Evolutionary conservation across 2,329 filamentous ascomycete species (phyloP).

Genomic region (Phaeophleospora eucalypticola): DNA sequence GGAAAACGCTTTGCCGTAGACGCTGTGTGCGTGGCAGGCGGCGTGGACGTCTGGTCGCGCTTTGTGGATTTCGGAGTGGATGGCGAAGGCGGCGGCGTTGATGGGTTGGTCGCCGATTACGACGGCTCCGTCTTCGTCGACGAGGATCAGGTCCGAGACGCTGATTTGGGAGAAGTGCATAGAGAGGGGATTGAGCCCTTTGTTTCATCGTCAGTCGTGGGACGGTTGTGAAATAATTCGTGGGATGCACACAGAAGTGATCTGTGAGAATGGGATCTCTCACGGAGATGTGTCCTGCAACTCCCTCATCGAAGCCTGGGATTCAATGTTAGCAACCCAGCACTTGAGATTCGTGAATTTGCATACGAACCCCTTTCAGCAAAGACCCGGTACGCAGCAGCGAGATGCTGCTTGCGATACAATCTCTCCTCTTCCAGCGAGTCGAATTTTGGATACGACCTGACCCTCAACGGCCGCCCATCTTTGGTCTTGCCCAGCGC

Average conservation of each 20-base stretch:
- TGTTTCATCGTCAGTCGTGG: neutral
- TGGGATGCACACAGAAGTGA: slow-evolving; percentile 31
- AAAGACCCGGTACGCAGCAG: slow-evolving; percentile 43
- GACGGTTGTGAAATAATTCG: too few species aligned
- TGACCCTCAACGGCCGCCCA: slow-evolving; percentile 45
- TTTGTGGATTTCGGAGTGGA: slow-evolving; percentile 41
- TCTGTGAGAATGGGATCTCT: slow-evolving; percentile 37
- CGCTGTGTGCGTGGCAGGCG: slow-evolving; percentile 42
- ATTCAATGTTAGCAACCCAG: neutral
- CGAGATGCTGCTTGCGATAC: slow-evolving; percentile 42
- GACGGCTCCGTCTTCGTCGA: slow-evolving; percentile 41
- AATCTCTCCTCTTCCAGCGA: slow-evolving; percentile 36
- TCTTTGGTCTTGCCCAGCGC: slow-evolving; percentile 45
- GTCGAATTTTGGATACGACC: slow-evolving; percentile 41
- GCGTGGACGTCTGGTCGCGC: slow-evolving; percentile 41
- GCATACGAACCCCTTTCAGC: slow-evolving; percentile 32
- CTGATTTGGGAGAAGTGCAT: slow-evolving; percentile 44
- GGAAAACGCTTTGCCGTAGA: slow-evolving; percentile 46
- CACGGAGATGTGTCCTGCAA: slow-evolving; percentile 40
- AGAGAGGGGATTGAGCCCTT: slow-evolving; percentile 40
- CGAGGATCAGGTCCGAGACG: slow-evolving; percentile 43
- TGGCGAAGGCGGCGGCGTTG: slow-evolving; percentile 43
- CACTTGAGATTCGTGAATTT: too few species aligned
- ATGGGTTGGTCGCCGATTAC: slow-evolving; percentile 44
- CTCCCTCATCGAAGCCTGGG: slow-evolving; percentile 39